Conservation (phyloP, 2,329 filamentous ascomycete species). For the Raffaelea arxii region DNA sequence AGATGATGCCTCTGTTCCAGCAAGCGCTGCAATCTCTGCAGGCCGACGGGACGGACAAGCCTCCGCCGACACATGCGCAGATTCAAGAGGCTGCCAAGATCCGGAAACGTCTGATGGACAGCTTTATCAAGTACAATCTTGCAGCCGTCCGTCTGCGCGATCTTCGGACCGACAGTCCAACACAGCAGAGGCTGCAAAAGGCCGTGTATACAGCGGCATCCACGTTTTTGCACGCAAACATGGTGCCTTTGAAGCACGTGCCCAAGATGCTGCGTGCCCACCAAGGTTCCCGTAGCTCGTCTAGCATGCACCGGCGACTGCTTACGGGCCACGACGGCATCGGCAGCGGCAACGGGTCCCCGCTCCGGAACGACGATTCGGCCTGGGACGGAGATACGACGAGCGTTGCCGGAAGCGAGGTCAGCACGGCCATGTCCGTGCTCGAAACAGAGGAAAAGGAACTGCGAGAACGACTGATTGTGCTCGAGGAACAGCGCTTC, state of each 20-base stretch:
- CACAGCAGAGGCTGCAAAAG: slow-evolving; percentile 67
- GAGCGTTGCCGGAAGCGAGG: slow-evolving; percentile 37
- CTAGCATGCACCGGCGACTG: slow-evolving; percentile 17
- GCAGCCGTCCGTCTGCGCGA: slow-evolving; percentile 76
- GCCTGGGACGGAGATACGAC: slow-evolving; percentile 33
- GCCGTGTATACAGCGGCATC: slow-evolving; percentile 76
- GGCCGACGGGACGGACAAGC: slow-evolving; percentile 25
- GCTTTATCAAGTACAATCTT: slow-evolving; percentile 78
- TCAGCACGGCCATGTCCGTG: slow-evolving; percentile 42
- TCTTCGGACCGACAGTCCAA: slow-evolving; percentile 59
- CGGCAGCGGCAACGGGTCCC: slow-evolving; percentile 20
- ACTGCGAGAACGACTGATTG: slow-evolving; percentile 66
- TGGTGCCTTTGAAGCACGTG: slow-evolving; percentile 74
- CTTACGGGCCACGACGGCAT: slow-evolving; percentile 16
- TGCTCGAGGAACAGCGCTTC: slow-evolving; percentile 86
- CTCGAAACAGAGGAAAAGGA: slow-evolving; percentile 79
- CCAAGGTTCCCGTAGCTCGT: slow-evolving; percentile 18
- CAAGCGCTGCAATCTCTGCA: slow-evolving; percentile 65
- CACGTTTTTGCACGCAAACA: slow-evolving; percentile 77
- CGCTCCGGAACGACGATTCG: slow-evolving; percentile 38
- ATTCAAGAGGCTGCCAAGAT: slow-evolving; percentile 81
- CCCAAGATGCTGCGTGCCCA: slow-evolving; percentile 51
- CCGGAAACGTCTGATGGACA: slow-evolving; percentile 79
- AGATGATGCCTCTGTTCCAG: slow-evolving; percentile 77
- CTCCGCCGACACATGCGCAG: slow-evolving; percentile 50